Conservation (phyloP, 2,329 filamentous ascomycete genomes). For the Xylaria multiplex region DNA sequence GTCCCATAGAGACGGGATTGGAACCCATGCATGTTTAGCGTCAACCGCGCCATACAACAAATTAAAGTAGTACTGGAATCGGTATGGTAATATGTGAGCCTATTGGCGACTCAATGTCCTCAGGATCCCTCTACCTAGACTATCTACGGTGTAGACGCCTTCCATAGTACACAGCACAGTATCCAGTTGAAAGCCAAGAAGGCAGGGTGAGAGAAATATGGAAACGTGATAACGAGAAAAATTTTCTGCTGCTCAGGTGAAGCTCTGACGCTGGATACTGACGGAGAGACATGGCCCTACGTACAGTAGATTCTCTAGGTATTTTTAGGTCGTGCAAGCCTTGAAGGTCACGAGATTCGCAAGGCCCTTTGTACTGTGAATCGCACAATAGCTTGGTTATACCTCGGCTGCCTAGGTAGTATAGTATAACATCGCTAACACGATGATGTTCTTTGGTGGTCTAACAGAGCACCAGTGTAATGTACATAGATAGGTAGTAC, state of each 20-base stretch:
- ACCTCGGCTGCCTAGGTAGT: background rate
- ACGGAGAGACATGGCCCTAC: background rate
- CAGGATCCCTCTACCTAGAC: background rate
- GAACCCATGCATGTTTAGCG: slow-evolving; percentile 22
- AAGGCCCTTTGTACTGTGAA: background rate
- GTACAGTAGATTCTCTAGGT: background rate
- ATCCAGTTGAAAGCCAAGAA: background rate
- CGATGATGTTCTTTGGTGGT: background rate
- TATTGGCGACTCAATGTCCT: slow-evolving; percentile 8
- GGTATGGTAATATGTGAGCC: slow-evolving; percentile 1
- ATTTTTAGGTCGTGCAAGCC: background rate
- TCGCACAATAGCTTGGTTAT: no score
- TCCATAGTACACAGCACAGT: background rate
- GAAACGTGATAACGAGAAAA: slow-evolving; percentile 10
- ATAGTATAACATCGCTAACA: background rate
- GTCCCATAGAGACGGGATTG: slow-evolving; percentile 23
- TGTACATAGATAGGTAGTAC: no score
- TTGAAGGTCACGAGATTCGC: background rate
- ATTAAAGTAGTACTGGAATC: slow-evolving; percentile 14
- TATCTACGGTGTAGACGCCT: background rate
- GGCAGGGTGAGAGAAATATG: background rate
- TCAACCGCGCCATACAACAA: slow-evolving; percentile 5
- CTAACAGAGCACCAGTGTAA: background rate
- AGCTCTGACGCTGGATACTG: background rate
- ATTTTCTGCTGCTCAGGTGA: slow-evolving; percentile 5